Base-by-base conservation (phyloP, 2,329 filamentous ascomycete species). In the Pyrenochaeta sp. region DNA sequence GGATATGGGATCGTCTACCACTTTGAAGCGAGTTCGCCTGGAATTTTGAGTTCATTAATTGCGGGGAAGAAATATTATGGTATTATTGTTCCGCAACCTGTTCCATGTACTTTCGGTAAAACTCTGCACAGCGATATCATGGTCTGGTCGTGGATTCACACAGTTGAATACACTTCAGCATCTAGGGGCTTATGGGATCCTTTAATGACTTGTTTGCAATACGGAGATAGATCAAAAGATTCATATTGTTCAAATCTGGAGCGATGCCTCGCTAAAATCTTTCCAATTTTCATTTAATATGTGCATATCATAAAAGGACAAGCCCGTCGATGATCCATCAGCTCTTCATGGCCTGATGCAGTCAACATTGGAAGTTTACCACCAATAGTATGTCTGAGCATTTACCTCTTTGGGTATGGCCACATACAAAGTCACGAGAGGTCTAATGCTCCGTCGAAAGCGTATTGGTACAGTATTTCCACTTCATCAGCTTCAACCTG, bases 121-220 rank as follows among this genome's bases (percentile, higher is more conserved):
- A 39, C 24, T 44, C 25, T 44, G 25, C 24, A 22, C 42, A n/a
- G 25, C 42, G 42, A 44, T 44, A 44, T 44, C 42, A 44, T 43
- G 40, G 40, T 12, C 24, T 27, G 30, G 32, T 19, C 12, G 15
- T 49, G 34, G 30, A 24, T 34, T 48, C 15, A 32, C 43, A 24
- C 13, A 28, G 9, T 37, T 49, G 46, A 49, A 37, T 49, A 39
- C 46, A 49, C 46, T 49, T 49, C 32, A 39, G 46, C 30, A 49
- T 36, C 10, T 19, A 39, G 46, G 46, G 15, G 46, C 34, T 36
- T 27, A 49, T 27, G 24, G 46, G 25, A n/a, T 30, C 13, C 24
- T 37, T n/a, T 49, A 34, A 37, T 49, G 30, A 49, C 42, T 44
- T 44, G 13, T 6, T 44, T 25, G 42, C 25, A 12, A 22, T 10